Conservation (phyloP, 1,139 yeast genomes). For the Hemisphaericaspora xylofermentans region DNA sequence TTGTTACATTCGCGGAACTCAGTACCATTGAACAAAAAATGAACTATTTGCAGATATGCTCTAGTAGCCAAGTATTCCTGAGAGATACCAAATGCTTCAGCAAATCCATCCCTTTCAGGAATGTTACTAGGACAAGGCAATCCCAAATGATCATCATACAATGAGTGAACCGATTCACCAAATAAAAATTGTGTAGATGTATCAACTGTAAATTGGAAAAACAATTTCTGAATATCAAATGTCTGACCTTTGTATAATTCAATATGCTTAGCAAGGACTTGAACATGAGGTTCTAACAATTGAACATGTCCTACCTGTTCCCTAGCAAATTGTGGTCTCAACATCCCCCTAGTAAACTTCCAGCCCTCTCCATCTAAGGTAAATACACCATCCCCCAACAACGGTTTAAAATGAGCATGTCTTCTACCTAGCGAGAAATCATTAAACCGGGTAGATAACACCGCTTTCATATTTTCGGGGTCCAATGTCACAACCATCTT, state of each 20-base stretch:
- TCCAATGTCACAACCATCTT: conserved; percentile 24
- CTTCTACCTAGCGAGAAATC: conserved; percentile 55
- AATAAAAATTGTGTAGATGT: conserved; percentile 60
- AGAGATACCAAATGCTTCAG: conserved; percentile 31
- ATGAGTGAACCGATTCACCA: conserved; percentile 50
- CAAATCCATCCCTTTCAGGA: conserved; percentile 21
- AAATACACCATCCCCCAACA: conserved; percentile 59
- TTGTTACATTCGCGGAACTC: conserved; percentile 31
- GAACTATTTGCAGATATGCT: conserved; percentile 27
- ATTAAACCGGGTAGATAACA: conserved; percentile 44
- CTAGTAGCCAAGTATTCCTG: conserved; percentile 29
- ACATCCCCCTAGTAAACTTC: conserved; percentile 57
- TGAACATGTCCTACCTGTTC: conserved; percentile 51
- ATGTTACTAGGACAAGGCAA: conserved; percentile 17
- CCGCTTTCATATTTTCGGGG: conserved; percentile 39
- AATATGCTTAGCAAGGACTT: conserved; percentile 34
- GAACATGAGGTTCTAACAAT: conserved; percentile 47
- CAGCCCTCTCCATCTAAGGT: conserved; percentile 59
- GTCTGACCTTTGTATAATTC: conserved; percentile 20
- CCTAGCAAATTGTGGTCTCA: conserved; percentile 55
- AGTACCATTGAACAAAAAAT: conserved; percentile 27
- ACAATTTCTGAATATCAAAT: conserved; percentile 39
- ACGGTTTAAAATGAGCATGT: conserved; percentile 39
- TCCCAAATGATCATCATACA: conserved; percentile 32
- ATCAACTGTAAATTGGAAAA: conserved; percentile 51